phyloP scores from a whole-genome alignment of 2,329 filamentous ascomycete species.

The Diaporthe sp. region DNA sequence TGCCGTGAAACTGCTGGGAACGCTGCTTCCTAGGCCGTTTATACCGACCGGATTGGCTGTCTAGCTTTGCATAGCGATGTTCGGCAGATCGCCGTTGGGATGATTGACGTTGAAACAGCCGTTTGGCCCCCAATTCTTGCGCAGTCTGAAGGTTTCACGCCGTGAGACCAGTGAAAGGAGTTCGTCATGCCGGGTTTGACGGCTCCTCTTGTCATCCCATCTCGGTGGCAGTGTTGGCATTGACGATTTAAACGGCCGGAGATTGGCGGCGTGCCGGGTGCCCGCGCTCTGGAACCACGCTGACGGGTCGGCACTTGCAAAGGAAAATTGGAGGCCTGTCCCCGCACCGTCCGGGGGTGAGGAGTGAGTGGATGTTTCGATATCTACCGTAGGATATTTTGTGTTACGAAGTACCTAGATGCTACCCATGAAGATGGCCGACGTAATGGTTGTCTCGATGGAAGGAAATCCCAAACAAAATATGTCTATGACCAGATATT shows the following conservation, averaged over 20 bases:
- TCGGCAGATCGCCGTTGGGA: slow-evolving; percentile 27
- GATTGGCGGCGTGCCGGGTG: slow-evolving; percentile 3
- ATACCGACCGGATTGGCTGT: slow-evolving; percentile 17
- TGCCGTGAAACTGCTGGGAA: background rate
- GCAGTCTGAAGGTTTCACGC: slow-evolving; percentile 16
- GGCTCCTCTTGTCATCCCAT: slow-evolving; percentile 6
- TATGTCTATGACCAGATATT: background rate
- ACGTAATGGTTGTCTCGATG: background rate
- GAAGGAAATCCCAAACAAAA: background rate
- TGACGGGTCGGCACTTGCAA: slow-evolving; percentile 32
- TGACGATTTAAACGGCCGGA: slow-evolving; percentile 13
- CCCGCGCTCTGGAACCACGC: slow-evolving; percentile 10
- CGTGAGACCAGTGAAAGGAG: background rate
- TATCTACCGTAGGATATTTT: background rate
- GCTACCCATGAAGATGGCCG: background rate
- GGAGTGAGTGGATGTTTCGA: background rate
- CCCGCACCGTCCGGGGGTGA: slow-evolving; percentile 12
- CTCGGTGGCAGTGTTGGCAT: slow-evolving; percentile 5
- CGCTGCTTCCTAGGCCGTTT: background rate
- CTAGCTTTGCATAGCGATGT: background rate
- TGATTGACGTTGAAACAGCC: background rate
- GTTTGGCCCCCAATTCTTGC: background rate
- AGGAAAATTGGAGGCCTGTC: slow-evolving; percentile 4
- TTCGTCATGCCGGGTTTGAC: background rate
- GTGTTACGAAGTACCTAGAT: no score